Evolutionary conservation across 1,284 basidiomycete species (phyloP).

Genomic region (Vanrija pseudolonga): DNA sequence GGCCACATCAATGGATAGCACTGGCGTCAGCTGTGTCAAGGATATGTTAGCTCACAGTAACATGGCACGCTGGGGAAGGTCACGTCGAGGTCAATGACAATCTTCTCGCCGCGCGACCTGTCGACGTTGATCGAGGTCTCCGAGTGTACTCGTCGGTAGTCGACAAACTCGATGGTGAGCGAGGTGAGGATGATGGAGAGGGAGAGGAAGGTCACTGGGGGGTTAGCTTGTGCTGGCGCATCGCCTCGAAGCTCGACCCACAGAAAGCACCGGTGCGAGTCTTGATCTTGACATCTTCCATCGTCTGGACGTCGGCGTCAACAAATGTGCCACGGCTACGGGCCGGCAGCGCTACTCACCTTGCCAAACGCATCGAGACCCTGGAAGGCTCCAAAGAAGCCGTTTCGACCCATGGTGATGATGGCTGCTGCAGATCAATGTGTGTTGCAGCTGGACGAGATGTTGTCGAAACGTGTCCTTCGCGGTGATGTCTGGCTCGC

Average conservation of each 20-base stretch:
- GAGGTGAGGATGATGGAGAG: slow-evolving; percentile 88
- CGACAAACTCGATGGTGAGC: slow-evolving; percentile 88
- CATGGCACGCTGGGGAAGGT: slow-evolving; percentile 97
- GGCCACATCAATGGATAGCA: slow-evolving; percentile 93
- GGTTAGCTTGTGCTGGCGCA: slow-evolving; percentile 8
- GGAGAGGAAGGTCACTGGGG: slow-evolving; percentile 82
- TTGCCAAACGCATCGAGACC: slow-evolving; percentile 95
- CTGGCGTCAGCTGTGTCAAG: slow-evolving; percentile 50
- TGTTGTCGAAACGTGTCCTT: background rate
- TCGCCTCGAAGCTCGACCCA: too few relatives aligned
- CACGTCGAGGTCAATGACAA: slow-evolving; percentile 87
- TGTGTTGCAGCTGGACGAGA: too few relatives aligned
- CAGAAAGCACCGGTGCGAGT: slow-evolving; percentile 86
- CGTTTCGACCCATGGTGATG: slow-evolving; percentile 46
- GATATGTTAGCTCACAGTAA: slow-evolving; percentile 66
- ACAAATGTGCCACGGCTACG: background rate
- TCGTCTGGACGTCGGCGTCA: slow-evolving; percentile 60
- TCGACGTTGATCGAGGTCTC: slow-evolving; percentile 91
- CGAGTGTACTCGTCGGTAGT: slow-evolving; percentile 81
- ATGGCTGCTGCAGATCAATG: too few relatives aligned
- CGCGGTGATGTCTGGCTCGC: too few relatives aligned
- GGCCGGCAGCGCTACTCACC: slow-evolving; percentile 54
- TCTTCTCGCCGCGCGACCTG: slow-evolving; percentile 86
- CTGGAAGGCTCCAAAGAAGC: slow-evolving; percentile 45
- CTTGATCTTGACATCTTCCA: slow-evolving; percentile 97